phyloP scores from a whole-genome alignment of 1,284 basidiomycete species.

The Cerioporus squamosus region DNA sequence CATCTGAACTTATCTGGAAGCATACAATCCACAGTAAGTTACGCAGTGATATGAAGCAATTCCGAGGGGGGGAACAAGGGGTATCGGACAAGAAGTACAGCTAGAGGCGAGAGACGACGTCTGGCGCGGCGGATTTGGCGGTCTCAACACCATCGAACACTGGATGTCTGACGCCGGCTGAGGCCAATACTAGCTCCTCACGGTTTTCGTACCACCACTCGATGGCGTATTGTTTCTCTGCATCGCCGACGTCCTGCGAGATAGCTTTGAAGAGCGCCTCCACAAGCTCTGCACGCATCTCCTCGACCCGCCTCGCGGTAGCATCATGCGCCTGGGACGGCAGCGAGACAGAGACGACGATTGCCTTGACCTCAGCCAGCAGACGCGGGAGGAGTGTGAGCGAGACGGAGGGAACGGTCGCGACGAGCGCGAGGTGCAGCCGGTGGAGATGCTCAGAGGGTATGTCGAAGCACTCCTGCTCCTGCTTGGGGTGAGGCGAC shows the following conservation, averaged over 20 bases:
- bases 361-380: constrained; percentile 48
- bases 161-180: not conserved
- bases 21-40: not conserved
- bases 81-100: not conserved
- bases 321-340: constrained; percentile 8
- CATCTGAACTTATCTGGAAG: too few relatives aligned
- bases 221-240: constrained; percentile 65
- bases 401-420: constrained; percentile 61
- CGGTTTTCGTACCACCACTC: constrained; percentile 66
- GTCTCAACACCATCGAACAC: constrained; percentile 7
- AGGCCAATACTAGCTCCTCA: constrained; percentile 19
- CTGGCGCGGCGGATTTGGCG: not conserved
- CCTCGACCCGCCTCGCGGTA: constrained; percentile 6
- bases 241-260: constrained; percentile 63
- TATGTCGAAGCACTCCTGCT: not conserved
- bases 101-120: constrained; percentile 5
- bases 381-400: constrained; percentile 55
- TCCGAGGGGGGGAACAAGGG: not conserved
- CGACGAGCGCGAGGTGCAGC: constrained; percentile 60
- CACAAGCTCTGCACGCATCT: constrained; percentile 50
- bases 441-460: constrained; percentile 49
- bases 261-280: constrained; percentile 63
- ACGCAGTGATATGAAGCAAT: not conserved
- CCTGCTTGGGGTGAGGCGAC: not conserved
- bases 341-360: constrained; percentile 32